Evolutionary conservation across 176 grass and related monocot genomes (phyloP).

Genomic region (Dactylis glomerata): DNA sequence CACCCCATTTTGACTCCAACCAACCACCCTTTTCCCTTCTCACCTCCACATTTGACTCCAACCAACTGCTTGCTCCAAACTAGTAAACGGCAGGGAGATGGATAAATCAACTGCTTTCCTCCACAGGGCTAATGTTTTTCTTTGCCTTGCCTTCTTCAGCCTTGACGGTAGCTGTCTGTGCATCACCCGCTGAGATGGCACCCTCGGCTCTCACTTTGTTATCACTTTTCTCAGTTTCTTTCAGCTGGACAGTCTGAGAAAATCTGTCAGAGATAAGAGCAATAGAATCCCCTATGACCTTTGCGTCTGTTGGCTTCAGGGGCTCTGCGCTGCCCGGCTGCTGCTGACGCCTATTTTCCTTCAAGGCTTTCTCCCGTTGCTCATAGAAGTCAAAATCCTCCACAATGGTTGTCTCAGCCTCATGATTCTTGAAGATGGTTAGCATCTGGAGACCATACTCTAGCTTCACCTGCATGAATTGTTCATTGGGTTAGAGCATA

Average conservation of each 20-base stretch:
- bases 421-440: constrained; percentile 81
- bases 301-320: constrained; percentile 31
- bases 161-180: constrained; percentile 15
- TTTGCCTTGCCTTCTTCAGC: constrained; percentile 40
- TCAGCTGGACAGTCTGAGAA: constrained; percentile 46
- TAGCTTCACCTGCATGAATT: constrained; percentile 69
- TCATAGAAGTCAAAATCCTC: constrained; percentile 92
- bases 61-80: constrained; percentile 40
- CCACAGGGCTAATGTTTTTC: constrained; percentile 3
- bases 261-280: constrained; percentile 51
- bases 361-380: constrained; percentile 86
- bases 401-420: constrained; percentile 59
- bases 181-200: constrained; percentile 19
- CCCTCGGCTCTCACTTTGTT: constrained; percentile 22
- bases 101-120: constrained; percentile 37
- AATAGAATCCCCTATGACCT: constrained; percentile 34
- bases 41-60: constrained; percentile 25
- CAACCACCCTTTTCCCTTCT: constrained; percentile 18
- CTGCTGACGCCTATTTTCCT: constrained; percentile 73
- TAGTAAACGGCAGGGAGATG: constrained; percentile 17
- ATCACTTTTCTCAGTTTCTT: constrained; percentile 33
- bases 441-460: constrained; percentile 87
- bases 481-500: background rate
- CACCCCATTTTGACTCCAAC: constrained; percentile 31
- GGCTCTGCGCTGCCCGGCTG: constrained; percentile 39